Base-by-base conservation (phyloP, 2,329 filamentous ascomycete genomes). In the Cordyceps fumosorosea region DNA sequence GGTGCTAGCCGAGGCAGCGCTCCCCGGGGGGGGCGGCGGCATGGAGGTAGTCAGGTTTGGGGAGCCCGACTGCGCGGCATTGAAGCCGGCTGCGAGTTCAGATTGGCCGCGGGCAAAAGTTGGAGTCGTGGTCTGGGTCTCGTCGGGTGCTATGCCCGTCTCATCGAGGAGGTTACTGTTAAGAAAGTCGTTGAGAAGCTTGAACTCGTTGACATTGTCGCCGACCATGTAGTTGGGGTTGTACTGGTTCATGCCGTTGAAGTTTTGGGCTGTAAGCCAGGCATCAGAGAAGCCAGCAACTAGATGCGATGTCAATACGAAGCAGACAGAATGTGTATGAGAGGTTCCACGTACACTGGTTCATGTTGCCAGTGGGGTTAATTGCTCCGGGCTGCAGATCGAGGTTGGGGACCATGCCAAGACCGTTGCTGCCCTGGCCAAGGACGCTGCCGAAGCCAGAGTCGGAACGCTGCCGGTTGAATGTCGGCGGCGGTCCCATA, bases 191-290 rank as follows among this genome's bases (percentile, higher is more conserved):
- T 96, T 96, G 71, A 99, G 85, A 57, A 98, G 80, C 73, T 97
- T 96, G 75, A 96, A 97, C 79, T 99, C 95, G 77, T 95, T 93
- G 69, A 97, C 90, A 76, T 99, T 95, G 65, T 92, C 90, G 56
- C 81, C 78, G 77, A 97, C 96, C 89, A 96, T 93, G 79, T 95
- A 98, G 71, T 90, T 95, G 63, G 91, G 89, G 77, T 97, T 91
- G 72, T 93, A 91, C 73, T 87, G 91, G 77, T 95, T 91, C 88
- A 97, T 95, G 76, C 97, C 92, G 80, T 96, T 89, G 75, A 91
- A 95, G 73, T 88, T 95, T 71, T 91, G 89, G 64, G 87, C 84
- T 67, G 81, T 83, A 72, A 92, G 82, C 88, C 90, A 93, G 72
- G 92, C 90, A 78, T 91, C 90, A 66, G 84, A 83, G 80, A 93